Evolutionary conservation across 2,329 filamentous ascomycete species (phyloP).

Genomic region (Aureobasidium sp.): DNA sequence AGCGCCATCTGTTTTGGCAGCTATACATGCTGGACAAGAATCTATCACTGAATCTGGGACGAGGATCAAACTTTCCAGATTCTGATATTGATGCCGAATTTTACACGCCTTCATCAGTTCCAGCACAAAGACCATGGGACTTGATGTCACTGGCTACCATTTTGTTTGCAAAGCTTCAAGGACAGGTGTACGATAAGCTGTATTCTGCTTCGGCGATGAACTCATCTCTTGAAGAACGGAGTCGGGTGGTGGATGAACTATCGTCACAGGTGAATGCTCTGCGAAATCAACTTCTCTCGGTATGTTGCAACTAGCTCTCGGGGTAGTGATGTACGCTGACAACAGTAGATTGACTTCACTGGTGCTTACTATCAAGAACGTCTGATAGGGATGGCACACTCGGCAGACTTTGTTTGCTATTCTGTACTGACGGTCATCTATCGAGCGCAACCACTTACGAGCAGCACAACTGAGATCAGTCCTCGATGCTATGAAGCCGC

Average conservation of each 20-base stretch:
- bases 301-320: neutral
- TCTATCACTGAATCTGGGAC: slow-evolving; percentile 12
- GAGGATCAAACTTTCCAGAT: slow-evolving; percentile 15
- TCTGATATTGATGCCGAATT: slow-evolving; percentile 16
- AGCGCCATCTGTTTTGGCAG: slow-evolving; percentile 17
- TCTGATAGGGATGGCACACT: slow-evolving; percentile 9
- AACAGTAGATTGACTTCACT: neutral
- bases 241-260: neutral
- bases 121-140: slow-evolving; percentile 14
- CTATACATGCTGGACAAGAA: slow-evolving; percentile 16
- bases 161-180: slow-evolving; percentile 9
- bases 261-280: slow-evolving; percentile 7
- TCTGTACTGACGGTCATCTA: slow-evolving; percentile 17
- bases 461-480: slow-evolving; percentile 17
- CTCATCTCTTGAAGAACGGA: neutral
- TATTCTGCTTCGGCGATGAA: slow-evolving; percentile 8
- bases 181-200: slow-evolving; percentile 14
- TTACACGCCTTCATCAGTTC: slow-evolving; percentile 4
- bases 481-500: slow-evolving; percentile 18
- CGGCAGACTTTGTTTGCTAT: slow-evolving; percentile 18
- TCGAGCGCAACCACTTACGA: slow-evolving; percentile 17
- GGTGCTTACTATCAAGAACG: slow-evolving; percentile 11
- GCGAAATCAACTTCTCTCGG: neutral
- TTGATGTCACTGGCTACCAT: slow-evolving; percentile 12
- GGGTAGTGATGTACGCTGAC: neutral